Percentiles rank a stretch among this genome's conserved stretches.
Conservation (phyloP, 305 asterid genomes). For the Solanum hybrid region DNA sequence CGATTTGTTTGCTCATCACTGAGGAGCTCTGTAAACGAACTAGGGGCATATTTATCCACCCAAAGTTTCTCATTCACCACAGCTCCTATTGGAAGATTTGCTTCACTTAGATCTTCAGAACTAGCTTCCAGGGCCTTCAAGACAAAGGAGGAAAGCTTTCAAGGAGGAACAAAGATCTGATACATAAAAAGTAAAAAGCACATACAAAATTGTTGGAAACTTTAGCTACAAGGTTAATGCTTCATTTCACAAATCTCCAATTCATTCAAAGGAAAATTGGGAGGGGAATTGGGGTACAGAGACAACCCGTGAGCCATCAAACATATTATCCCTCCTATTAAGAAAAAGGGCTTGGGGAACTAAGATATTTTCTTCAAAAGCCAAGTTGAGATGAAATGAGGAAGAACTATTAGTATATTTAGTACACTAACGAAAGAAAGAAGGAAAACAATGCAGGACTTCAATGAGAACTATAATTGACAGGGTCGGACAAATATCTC, state of each 20-base stretch:
- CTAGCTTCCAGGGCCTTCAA: slow-evolving; percentile 78
- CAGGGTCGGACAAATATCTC: not conserved
- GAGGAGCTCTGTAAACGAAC: slow-evolving; percentile 91
- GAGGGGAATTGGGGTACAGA: not conserved
- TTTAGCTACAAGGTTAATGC: not conserved
- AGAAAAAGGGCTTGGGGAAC: not conserved
- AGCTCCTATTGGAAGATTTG: slow-evolving; percentile 29
- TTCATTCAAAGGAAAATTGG: not conserved
- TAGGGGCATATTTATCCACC: slow-evolving; percentile 98
- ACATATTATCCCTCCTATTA: not conserved
- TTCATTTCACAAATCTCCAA: not conserved
- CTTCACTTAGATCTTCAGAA: slow-evolving; percentile 35
- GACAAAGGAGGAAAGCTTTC: slow-evolving; percentile 6
- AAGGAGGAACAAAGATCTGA: not conserved
- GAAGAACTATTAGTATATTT: not conserved
- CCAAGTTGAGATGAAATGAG: not conserved
- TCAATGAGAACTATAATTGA: not conserved
- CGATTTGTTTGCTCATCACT: slow-evolving; percentile 97
- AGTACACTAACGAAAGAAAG: not conserved
- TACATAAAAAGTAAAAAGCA: not conserved
- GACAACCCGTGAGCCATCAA: not conserved
- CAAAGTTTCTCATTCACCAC: slow-evolving; percentile 63
- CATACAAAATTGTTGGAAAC: not conserved
- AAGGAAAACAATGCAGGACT: not conserved
- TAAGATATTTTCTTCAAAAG: not conserved